A percentile compares a stretch with the other conserved stretches of the same genome.
These are phyloP conservation scores for Metarhizium rileyi DNA, from an alignment of 2,329 filamentous ascomycete species.

Conservation along the genomic window DNA sequence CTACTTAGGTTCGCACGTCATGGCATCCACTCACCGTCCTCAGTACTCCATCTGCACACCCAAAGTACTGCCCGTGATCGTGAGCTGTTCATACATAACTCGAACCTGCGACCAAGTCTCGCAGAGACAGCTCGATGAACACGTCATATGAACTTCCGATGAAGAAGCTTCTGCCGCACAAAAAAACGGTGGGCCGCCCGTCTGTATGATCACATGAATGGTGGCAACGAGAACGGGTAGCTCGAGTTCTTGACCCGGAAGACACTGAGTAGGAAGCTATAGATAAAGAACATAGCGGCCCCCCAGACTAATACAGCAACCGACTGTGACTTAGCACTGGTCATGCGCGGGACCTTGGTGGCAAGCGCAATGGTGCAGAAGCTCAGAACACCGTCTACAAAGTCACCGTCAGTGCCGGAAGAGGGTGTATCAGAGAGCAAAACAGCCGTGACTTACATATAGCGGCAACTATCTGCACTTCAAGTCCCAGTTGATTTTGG, in stretches of 20 bases:
- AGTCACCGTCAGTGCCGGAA: constrained; percentile 13
- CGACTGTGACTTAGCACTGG: constrained; percentile 67
- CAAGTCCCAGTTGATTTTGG: constrained; percentile 85
- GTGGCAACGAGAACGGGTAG: constrained; percentile 89
- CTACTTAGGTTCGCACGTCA: too few relatives aligned
- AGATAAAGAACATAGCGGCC: constrained; percentile 66
- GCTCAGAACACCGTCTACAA: constrained; percentile 60
- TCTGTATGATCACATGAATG: constrained; percentile 52
- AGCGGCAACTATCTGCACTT: constrained; percentile 89
- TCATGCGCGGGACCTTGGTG: constrained; percentile 84
- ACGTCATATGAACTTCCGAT: not conserved
- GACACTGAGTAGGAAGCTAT: constrained; percentile 88
- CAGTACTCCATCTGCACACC: too few relatives aligned
- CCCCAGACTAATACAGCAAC: constrained; percentile 74
- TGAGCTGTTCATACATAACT: too few relatives aligned
- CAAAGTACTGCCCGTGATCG: too few relatives aligned
- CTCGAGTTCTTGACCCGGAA: constrained; percentile 93
- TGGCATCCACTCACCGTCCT: too few relatives aligned
- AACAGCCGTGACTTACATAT: constrained; percentile 61
- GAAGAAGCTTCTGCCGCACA: not conserved
- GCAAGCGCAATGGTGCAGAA: constrained; percentile 88
- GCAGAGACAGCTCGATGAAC: not conserved
- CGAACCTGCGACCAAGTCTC: too few relatives aligned
- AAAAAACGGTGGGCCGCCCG: not conserved
- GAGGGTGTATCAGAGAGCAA: not conserved